A percentile compares a stretch with the other conserved stretches of the same genome.
Evolutionary conservation across 306 rosid species (phyloP).

Genomic region (Prunus padus): DNA sequence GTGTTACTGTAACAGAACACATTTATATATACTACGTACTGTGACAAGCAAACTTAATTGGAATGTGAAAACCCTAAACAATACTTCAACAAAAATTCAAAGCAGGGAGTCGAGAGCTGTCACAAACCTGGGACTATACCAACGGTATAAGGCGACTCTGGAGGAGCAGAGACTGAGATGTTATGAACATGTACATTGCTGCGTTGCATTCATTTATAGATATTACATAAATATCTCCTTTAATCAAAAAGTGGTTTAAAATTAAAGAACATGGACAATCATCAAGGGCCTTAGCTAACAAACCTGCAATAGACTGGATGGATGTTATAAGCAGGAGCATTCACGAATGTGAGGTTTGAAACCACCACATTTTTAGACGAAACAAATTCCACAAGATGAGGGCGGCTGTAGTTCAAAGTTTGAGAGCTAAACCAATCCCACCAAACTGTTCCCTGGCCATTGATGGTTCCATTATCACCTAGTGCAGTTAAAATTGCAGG

Average conservation of each 20-base stretch:
- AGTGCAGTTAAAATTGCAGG: slow-evolving; percentile 21
- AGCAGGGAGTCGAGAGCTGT: slow-evolving; percentile 8
- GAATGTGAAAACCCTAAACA: neutral
- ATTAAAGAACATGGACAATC: neutral
- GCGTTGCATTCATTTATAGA: slow-evolving; percentile 39
- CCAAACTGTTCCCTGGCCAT: slow-evolving; percentile 93
- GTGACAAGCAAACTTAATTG: neutral
- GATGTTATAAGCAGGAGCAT: slow-evolving; percentile 83
- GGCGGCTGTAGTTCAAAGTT: slow-evolving; percentile 82
- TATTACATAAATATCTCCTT: slow-evolving; percentile 11
- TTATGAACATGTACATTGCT: slow-evolving; percentile 83
- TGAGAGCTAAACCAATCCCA: slow-evolving; percentile 80
- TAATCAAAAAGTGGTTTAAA: neutral
- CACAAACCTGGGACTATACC: slow-evolving; percentile 94
- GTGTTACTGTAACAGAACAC: neutral
- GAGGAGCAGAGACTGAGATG: slow-evolving; percentile 70
- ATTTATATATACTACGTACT: neutral
- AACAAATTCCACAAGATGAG: slow-evolving; percentile 80
- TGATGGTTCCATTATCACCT: slow-evolving; percentile 92
- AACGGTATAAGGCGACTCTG: slow-evolving; percentile 73
- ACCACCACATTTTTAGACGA: slow-evolving; percentile 66
- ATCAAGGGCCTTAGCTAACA: slow-evolving; percentile 2
- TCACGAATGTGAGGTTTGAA: slow-evolving; percentile 86
- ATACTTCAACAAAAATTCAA: slow-evolving; percentile 2
- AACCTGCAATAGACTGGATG: slow-evolving; percentile 99